phyloP scores from a whole-genome alignment of 345 rosid species.

The Syzygium jambos region DNA sequence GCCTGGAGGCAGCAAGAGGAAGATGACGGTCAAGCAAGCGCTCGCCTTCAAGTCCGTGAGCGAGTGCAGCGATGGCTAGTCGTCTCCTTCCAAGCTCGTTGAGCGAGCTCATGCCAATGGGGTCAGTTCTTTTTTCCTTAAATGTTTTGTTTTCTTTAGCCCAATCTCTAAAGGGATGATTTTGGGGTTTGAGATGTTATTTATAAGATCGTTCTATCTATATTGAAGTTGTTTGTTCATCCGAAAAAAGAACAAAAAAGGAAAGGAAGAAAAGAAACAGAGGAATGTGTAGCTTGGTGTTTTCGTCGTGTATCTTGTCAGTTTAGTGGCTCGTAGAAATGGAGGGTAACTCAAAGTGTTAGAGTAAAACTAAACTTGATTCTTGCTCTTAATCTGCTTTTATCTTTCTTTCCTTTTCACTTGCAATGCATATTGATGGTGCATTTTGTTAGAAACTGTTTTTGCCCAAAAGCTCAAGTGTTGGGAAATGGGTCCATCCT shows the following conservation, averaged over 20 bases:
- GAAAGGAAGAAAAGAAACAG: not conserved
- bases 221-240: not conserved
- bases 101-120: too few relatives aligned
- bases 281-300: not conserved
- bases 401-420: not conserved
- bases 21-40: conserved; percentile 62
- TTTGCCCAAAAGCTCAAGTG: too few relatives aligned
- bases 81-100: conserved; percentile 44
- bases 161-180: not conserved
- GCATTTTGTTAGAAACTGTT: not conserved
- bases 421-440: not conserved
- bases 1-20: conserved; percentile 62
- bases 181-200: not conserved
- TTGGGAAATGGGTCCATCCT: too few relatives aligned
- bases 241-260: not conserved
- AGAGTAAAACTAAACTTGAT: not conserved
- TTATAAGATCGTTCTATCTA: not conserved
- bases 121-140: not conserved
- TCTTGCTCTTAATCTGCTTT: not conserved
- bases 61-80: conserved; percentile 93
- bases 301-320: not conserved
- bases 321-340: not conserved
- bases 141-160: not conserved
- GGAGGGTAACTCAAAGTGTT: not conserved
- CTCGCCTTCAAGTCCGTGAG: conserved; percentile 51